Evolutionary conservation across 805 yeast species (phyloP).

Genomic region (Saccharomycopsis synnaedendra): DNA sequence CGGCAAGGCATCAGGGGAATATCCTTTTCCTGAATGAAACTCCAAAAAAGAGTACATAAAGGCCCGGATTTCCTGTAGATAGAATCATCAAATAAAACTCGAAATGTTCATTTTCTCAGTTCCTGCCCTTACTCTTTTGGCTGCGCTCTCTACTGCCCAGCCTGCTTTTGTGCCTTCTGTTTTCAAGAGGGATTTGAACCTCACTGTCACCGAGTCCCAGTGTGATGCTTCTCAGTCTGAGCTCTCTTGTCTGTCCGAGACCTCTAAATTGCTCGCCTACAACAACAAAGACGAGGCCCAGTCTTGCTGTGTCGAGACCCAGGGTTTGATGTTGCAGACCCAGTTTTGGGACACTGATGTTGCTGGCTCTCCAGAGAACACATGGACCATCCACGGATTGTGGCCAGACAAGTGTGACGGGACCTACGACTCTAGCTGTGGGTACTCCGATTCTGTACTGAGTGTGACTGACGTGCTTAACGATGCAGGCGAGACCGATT

Average conservation of each 20-base stretch:
- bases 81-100: not conserved
- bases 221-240: conserved; percentile 2
- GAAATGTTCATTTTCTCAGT: conserved; percentile 5
- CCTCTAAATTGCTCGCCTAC: not conserved
- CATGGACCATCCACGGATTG: conserved; percentile 74
- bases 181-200: conserved; percentile 12
- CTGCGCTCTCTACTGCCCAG: conserved; percentile 1
- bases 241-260: conserved; percentile 6
- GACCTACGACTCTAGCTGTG: conserved; percentile 66
- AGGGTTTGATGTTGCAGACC: conserved; percentile 69
- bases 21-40: too few species aligned
- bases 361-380: conserved; percentile 55
- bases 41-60: too few species aligned
- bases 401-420: conserved; percentile 91
- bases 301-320: conserved; percentile 75
- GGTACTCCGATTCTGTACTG: conserved; percentile 4
- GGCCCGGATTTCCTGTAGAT: too few species aligned
- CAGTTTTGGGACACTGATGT: conserved; percentile 92
- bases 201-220: conserved; percentile 3
- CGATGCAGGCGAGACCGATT: conserved; percentile 8
- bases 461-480: conserved; percentile 1
- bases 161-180: conserved; percentile 9
- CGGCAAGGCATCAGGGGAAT: too few species aligned
- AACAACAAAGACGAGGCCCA: conserved; percentile 19
- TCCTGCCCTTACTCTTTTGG: conserved; percentile 11